Evolutionary conservation across 495 filamentous ascomycete genomes (phyloP), one percentile per base, ranked within the genome.

Genomic region (Annulohypoxylon moriforme): DNA sequence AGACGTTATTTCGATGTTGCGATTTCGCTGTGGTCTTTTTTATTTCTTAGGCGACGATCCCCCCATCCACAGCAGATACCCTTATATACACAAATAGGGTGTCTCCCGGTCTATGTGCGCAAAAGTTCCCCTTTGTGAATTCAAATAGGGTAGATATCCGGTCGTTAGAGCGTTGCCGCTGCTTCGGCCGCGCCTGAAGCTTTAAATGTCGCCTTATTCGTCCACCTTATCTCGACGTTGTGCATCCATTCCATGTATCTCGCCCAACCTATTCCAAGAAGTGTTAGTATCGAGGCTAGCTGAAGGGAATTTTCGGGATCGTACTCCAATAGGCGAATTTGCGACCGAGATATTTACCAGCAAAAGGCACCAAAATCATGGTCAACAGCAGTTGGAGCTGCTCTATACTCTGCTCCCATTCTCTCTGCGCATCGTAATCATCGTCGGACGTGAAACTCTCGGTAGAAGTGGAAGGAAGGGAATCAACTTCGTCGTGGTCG

Each of bases 311-410:
- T 40, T 9, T 50, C 50, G 20, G 49, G 16, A 40, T 13, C 91
- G 75, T 79, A 98, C 96, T 91, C 94, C 94, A 98, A 81, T 98
- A 98, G 57, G 96, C 96, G 83, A 93, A 96, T 81, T 90, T 93
- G 78, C 96, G 85, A 40, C 96, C 96, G 73, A 98, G 84, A 79
- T 93, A 98, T 79, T 97, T 98, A 20, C 96, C 96, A 57, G 93
- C 81, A 77, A 95, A 97, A 16, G 96, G 96, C 38, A 98, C 91
- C 72, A 97, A 76, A 16, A 98, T 92, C 93, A 99, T 96, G 7
- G 90, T 95, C 76, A 98, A 77, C 47, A 99, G 83, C 55, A 99
- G 82, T 84, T 99, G 93, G 50, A 98, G 80, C 81, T 99, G 96
- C 81, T 97, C 92, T 70, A 99, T 81, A 72, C 91, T 94, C 75